Evolutionary conservation across 2,329 filamentous ascomycete species (phyloP).

Genomic region (Diaporthe sp.): DNA sequence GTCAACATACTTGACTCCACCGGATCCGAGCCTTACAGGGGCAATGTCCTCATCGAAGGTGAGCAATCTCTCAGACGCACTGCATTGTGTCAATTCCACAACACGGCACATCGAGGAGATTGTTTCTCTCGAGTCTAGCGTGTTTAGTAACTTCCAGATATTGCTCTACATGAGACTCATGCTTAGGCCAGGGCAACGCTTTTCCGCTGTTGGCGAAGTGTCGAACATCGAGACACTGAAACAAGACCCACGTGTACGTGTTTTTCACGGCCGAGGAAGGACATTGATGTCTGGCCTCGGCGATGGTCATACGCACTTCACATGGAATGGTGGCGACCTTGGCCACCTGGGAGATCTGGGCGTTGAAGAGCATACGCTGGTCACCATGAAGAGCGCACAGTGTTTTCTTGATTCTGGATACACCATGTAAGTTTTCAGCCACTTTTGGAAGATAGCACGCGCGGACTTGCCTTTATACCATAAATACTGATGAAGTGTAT

Average conservation of each 20-base stretch:
- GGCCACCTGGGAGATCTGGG: conserved; percentile 52
- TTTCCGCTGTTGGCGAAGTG: conserved; percentile 42
- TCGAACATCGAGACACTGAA: conserved; percentile 38
- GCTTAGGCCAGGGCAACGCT: conserved; percentile 33
- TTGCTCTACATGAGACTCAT: background rate
- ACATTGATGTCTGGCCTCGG: conserved; percentile 61
- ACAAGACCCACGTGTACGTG: conserved; percentile 42
- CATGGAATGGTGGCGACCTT: conserved; percentile 58
- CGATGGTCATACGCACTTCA: conserved; percentile 60
- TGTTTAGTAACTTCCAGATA: fast-evolving
- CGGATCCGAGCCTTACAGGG: conserved; percentile 42
- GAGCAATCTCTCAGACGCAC: background rate
- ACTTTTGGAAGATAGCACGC: no score
- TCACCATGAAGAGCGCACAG: conserved; percentile 54
- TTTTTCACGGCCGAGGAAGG: conserved; percentile 51
- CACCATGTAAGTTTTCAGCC: conserved; percentile 48
- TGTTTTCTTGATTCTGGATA: conserved; percentile 60
- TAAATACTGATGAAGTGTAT: no score
- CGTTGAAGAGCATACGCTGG: conserved; percentile 58
- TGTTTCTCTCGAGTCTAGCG: no score
- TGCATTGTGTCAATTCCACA: background rate
- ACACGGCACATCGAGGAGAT: no score
- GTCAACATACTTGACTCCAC: conserved; percentile 47
- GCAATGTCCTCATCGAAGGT: conserved; percentile 45
- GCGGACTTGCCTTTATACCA: no score